Conservation (phyloP, 805 yeast genomes). For the Zygosaccharomyces pseudorouxii region DNA sequence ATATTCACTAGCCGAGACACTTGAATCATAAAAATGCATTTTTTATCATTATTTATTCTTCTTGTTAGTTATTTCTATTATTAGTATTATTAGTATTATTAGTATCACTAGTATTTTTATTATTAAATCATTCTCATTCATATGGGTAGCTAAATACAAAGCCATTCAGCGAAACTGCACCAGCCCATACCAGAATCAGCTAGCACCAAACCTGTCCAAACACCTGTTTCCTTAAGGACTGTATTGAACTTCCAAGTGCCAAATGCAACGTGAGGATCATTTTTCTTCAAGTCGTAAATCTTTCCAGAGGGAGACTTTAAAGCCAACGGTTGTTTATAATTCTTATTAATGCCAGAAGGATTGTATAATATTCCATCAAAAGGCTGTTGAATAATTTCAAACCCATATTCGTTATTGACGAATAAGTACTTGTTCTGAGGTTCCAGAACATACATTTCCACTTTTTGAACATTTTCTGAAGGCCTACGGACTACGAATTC, state of each 20-base stretch:
- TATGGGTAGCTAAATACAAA: slow-evolving; percentile 39
- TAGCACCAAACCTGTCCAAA: slow-evolving; percentile 77
- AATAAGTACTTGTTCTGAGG: slow-evolving; percentile 72
- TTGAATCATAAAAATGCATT: not conserved
- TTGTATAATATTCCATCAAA: slow-evolving; percentile 43
- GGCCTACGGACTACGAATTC: slow-evolving; percentile 71
- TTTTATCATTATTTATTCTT: not conserved
- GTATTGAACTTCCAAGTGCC: slow-evolving; percentile 60
- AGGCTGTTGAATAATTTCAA: slow-evolving; percentile 60
- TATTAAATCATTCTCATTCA: not conserved
- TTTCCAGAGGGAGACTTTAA: slow-evolving; percentile 84
- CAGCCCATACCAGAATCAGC: slow-evolving; percentile 75
- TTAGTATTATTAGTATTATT: not conserved
- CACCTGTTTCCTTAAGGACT: slow-evolving; percentile 65
- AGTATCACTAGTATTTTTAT: not conserved
- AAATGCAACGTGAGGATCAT: slow-evolving; percentile 43
- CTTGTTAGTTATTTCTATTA: not conserved
- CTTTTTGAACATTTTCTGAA: slow-evolving; percentile 58
- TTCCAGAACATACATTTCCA: slow-evolving; percentile 75
- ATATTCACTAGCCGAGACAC: not conserved
- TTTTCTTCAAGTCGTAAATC: slow-evolving; percentile 52
- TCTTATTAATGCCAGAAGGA: slow-evolving; percentile 21
- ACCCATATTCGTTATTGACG: slow-evolving; percentile 55
- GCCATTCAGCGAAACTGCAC: slow-evolving; percentile 93
- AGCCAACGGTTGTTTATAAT: slow-evolving; percentile 51